A percentile compares a stretch with the other conserved stretches of the same genome.
Conservation (phyloP, 768 basidiomycete species). For the Dendrothele bispora region DNA sequence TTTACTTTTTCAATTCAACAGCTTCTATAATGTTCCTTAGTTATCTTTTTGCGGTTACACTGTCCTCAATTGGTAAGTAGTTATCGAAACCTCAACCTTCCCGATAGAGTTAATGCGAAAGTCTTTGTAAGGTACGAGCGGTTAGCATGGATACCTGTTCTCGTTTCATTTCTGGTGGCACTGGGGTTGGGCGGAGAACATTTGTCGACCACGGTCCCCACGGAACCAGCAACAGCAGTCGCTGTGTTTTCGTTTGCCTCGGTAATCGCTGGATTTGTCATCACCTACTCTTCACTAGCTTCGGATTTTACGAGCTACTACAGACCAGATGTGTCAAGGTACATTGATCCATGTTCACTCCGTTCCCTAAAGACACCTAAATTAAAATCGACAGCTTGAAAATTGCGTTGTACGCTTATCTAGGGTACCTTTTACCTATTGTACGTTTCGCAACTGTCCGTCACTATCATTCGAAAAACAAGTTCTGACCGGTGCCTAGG, state of each 20-base stretch:
- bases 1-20: conserved; percentile 32
- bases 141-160: conserved; percentile 73
- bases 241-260: conserved; percentile 65
- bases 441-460: conserved; percentile 22
- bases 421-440: conserved; percentile 66
- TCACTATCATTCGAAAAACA: too few species aligned
- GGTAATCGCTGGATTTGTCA: conserved; percentile 70
- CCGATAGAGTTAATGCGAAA: too few species aligned
- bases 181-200: conserved; percentile 76
- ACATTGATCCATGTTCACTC: conserved; percentile 6
- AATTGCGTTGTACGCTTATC: conserved; percentile 70
- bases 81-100: not conserved
- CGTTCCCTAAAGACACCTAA: too few species aligned
- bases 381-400: too few species aligned
- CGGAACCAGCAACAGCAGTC: conserved; percentile 52
- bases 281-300: conserved; percentile 60
- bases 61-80: conserved; percentile 42
- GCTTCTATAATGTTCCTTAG: too few species aligned
- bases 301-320: conserved; percentile 81
- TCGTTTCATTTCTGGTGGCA: conserved; percentile 71
- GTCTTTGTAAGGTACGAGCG: conserved; percentile 62
- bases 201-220: conserved; percentile 47
- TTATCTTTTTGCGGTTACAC: conserved; percentile 60
- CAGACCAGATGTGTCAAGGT: conserved; percentile 58
- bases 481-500: too few species aligned